phyloP scores from a whole-genome alignment of 805 yeast genomes.

The Saturnispora kantuleensis region DNA sequence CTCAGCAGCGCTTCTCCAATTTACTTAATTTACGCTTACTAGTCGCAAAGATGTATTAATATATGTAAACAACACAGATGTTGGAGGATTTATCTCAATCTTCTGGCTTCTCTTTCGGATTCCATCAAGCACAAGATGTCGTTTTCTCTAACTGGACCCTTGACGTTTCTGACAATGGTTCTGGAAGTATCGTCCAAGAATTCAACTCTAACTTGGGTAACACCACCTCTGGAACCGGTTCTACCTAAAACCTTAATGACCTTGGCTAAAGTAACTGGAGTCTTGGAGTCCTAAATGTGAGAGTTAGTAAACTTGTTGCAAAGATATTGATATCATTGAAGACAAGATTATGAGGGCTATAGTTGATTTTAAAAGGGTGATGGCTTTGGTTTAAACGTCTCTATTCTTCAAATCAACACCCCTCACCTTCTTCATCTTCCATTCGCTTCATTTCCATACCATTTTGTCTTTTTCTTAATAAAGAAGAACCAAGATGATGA shows the following conservation, averaged over 20 bases:
- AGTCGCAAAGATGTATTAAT: not conserved
- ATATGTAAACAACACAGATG: not conserved
- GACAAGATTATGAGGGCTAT: too few species aligned
- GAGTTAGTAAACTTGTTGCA: slow-evolving; percentile 1
- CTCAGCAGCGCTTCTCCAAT: too few species aligned
- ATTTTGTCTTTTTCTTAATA: slow-evolving; percentile 12
- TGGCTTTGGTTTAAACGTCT: not conserved
- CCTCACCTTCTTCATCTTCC: too few species aligned
- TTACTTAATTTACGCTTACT: not conserved
- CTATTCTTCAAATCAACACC: too few species aligned
- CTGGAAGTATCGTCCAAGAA: slow-evolving; percentile 92
- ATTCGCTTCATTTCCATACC: slow-evolving; percentile 9
- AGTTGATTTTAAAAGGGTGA: too few species aligned
- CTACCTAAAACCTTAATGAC: slow-evolving; percentile 99
- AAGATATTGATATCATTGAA: not conserved
- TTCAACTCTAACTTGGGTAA: slow-evolving; percentile 96
- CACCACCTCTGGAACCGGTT: slow-evolving; percentile 99
- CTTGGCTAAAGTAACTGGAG: slow-evolving; percentile 98
- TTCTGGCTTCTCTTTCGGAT: slow-evolving; percentile 99
- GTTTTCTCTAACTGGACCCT: slow-evolving; percentile 96
- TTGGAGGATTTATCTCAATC: slow-evolving; percentile 52
- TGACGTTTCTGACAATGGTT: slow-evolving; percentile 95
- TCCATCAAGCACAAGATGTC: slow-evolving; percentile 99
- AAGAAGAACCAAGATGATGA: not conserved
- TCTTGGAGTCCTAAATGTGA: slow-evolving; percentile 42